Percentiles rank a stretch among this genome's conserved stretches.
phyloP scores from a whole-genome alignment of 805 yeast species.

The Teunomyces barrocoloradensis region DNA sequence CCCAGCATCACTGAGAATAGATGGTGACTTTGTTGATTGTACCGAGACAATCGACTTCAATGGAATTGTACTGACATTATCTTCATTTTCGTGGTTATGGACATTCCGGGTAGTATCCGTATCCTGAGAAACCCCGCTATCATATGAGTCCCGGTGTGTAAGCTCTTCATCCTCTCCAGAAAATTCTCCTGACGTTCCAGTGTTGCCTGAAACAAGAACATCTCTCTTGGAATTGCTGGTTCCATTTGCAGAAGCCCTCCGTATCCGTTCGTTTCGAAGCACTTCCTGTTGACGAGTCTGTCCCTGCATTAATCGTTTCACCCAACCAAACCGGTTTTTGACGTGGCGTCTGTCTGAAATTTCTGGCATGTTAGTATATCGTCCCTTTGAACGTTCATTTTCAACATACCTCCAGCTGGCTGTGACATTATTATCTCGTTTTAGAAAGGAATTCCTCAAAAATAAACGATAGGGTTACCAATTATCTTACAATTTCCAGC shows the following conservation, averaged over 20 bases:
- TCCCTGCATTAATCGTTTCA: conserved; percentile 39
- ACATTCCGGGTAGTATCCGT: background rate
- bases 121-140: background rate
- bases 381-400: background rate
- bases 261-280: conserved; percentile 7
- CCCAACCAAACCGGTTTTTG: conserved; percentile 39
- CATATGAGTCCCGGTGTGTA: background rate
- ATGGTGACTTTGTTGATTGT: conserved; percentile 40
- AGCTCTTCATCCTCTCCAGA: background rate
- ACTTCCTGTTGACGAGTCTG: conserved; percentile 20
- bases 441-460: background rate
- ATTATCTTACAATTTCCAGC: background rate
- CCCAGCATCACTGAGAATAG: conserved; percentile 31
- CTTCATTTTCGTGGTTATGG: conserved; percentile 13
- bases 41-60: conserved; percentile 43
- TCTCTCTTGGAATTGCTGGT: background rate
- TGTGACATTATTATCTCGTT: background rate
- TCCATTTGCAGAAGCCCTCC: background rate
- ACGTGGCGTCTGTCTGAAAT: conserved; percentile 26
- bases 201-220: background rate
- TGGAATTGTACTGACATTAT: conserved; percentile 49
- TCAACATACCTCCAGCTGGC: background rate
- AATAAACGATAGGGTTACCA: background rate
- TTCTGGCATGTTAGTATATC: background rate
- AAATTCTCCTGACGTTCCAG: background rate